Conservation (phyloP, 148 eudicot species). For the Rhododendron vialii region DNA sequence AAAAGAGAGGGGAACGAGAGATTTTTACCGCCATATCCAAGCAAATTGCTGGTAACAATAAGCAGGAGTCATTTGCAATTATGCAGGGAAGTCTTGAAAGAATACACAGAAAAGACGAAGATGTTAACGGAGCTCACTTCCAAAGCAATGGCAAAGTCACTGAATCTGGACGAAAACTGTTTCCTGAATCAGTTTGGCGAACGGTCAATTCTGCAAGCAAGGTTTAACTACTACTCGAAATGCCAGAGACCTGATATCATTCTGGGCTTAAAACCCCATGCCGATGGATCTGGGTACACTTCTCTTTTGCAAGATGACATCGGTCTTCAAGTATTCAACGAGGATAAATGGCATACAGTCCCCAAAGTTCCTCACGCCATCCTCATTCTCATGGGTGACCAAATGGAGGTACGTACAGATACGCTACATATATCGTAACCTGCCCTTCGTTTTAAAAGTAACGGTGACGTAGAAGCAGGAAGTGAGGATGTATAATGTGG, state of each 20-base stretch:
- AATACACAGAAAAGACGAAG: constrained; percentile 26
- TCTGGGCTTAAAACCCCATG: constrained; percentile 48
- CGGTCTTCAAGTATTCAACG: constrained; percentile 34
- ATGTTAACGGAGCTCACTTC: constrained; percentile 20
- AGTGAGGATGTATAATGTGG: background rate
- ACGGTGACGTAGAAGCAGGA: background rate
- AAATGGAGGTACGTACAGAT: constrained; percentile 41
- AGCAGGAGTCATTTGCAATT: background rate
- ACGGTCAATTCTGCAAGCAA: constrained; percentile 19
- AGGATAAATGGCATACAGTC: constrained; percentile 36
- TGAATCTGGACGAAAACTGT: constrained; percentile 38
- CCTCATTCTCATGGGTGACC: constrained; percentile 39
- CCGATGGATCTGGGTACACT: constrained; percentile 44
- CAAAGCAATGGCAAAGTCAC: constrained; percentile 38
- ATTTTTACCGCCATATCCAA: background rate
- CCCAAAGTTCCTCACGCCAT: constrained; percentile 30
- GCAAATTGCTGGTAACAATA: background rate
- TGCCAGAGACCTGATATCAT: constrained; percentile 44
- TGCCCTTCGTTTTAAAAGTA: background rate
- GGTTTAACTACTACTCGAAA: constrained; percentile 45
- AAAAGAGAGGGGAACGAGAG: background rate
- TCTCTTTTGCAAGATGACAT: constrained; percentile 33
- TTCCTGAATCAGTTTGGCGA: constrained; percentile 43
- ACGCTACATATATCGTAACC: background rate
- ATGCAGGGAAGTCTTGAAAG: constrained; percentile 28